Evolutionary conservation across 768 basidiomycete species (phyloP), one percentile per base, ranked within the genome.

Genomic region (Mycena filopes): DNA sequence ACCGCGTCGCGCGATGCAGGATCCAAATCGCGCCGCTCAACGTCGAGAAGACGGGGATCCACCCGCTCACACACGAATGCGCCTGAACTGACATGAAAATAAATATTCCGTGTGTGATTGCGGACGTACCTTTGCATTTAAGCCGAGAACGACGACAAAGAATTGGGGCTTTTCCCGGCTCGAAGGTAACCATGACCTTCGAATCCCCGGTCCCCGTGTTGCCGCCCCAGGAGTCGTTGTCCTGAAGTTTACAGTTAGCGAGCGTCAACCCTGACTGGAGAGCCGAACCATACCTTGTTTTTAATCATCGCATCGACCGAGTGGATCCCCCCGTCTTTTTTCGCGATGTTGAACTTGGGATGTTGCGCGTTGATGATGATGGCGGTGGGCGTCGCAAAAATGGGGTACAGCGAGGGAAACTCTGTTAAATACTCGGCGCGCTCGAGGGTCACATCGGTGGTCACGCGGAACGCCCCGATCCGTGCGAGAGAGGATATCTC

Each of bases 301-400:
- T 74, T 72, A 7, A 74, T 65, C 10, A 74, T 53, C 0, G 66
- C 64, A 45, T 72, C 73, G 2, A 66, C 60, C 4, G 65, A 59
- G 29, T 63, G 21, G 5, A 67, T 33, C 13, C 45, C 41, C 7
- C 57, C 71, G 2, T 64, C 36, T 11, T 69, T 66, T 41, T 69
- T 55, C 15, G n/a, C 45, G 33, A 72, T 42, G 21, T 60, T 36
- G 33, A 57, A 71, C 38, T 70, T 69, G 25, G 66, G 59, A 47
- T 68, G 55, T 0, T 63, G 48, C 10, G 66, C 36, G 55, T 74
- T 65, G 20, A 74, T 16, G 4, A 72, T 43, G 31, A 68, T 68
- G 6, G 68, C 71, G 1, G 64, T 68, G 7, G 47, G 16, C 11
- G 40, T 45, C 2, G 46, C 36, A 36, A 51, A 68, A 6, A 74